phyloP scores from a whole-genome alignment of 306 rosid species.

The Vigna radiata region DNA sequence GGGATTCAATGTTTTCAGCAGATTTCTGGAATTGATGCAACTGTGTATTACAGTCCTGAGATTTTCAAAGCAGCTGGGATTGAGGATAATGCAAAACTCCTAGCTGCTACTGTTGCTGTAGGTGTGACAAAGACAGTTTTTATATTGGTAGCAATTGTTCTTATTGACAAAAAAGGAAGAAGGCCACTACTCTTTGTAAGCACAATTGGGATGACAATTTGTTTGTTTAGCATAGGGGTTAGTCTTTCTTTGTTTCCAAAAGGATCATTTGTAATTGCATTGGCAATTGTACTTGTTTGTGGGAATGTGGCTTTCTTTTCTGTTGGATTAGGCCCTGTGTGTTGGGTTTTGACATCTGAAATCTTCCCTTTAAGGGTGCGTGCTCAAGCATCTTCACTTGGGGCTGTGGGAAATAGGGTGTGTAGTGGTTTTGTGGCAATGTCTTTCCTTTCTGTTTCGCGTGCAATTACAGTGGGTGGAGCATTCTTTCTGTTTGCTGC shows the following conservation, averaged over 20 bases:
- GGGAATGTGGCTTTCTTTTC: slow-evolving; percentile 94
- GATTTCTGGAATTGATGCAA: slow-evolving; percentile 84
- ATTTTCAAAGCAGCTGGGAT: slow-evolving; percentile 75
- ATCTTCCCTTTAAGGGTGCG: slow-evolving; percentile 76
- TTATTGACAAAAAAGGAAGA: slow-evolving; percentile 75
- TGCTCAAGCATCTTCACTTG: slow-evolving; percentile 80
- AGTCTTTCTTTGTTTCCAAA: slow-evolving; percentile 61
- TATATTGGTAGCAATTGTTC: slow-evolving; percentile 66
- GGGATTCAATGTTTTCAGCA: slow-evolving; percentile 90
- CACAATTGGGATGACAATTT: slow-evolving; percentile 82
- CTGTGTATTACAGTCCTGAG: slow-evolving; percentile 82
- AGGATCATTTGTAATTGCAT: slow-evolving; percentile 55
- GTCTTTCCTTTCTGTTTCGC: slow-evolving; percentile 79
- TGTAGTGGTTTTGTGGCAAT: slow-evolving; percentile 82
- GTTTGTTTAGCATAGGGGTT: slow-evolving; percentile 62
- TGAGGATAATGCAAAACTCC: slow-evolving; percentile 59
- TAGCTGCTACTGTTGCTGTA: slow-evolving; percentile 83
- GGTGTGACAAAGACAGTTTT: slow-evolving; percentile 75
- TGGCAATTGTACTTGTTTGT: slow-evolving; percentile 64
- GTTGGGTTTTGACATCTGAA: slow-evolving; percentile 88
- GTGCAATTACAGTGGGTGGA: slow-evolving; percentile 68
- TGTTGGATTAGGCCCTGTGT: slow-evolving; percentile 81
- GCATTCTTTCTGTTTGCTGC: slow-evolving; percentile 70
- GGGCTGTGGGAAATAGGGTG: slow-evolving; percentile 74
- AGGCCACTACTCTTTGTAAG: slow-evolving; percentile 76